A percentile compares a stretch with the other conserved stretches of the same genome.
Evolutionary conservation across 148 eudicot species (phyloP).

Genomic region (Agrostemma githago): DNA sequence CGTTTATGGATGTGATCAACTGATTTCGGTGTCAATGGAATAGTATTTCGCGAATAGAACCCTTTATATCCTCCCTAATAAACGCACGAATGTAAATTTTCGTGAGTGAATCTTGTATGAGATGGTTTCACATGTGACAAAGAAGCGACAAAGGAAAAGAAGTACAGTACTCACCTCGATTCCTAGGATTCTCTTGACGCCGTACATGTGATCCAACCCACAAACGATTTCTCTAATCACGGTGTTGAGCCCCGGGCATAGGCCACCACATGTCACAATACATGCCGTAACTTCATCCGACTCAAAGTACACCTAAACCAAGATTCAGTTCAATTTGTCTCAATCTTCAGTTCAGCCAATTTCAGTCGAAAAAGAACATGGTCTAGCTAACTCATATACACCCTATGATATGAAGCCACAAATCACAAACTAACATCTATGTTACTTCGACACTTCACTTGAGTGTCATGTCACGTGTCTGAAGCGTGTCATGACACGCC

Average conservation of each 20-base stretch:
- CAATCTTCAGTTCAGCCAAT: neutral
- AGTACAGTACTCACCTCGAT: conserved; percentile 55
- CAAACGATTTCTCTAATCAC: conserved; percentile 84
- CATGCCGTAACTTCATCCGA: conserved; percentile 80
- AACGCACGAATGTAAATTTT: conserved; percentile 1
- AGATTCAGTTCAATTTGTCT: neutral
- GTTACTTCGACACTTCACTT: no score
- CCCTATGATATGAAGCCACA: no score
- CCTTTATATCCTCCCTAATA: conserved; percentile 89
- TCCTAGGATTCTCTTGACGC: conserved; percentile 56
- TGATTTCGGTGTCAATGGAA: conserved; percentile 59
- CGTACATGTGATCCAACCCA: conserved; percentile 76
- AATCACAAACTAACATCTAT: no score
- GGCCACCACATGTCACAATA: conserved; percentile 81
- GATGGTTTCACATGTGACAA: neutral
- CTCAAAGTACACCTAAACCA: conserved; percentile 57
- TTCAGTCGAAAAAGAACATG: no score
- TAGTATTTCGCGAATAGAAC: conserved; percentile 71
- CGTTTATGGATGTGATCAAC: conserved; percentile 87
- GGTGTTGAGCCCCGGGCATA: conserved; percentile 88
- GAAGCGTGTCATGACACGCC: no score
- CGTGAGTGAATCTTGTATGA: no score
- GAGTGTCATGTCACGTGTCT: no score
- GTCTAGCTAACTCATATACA: no score
- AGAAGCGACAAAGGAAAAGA: neutral